Percentiles rank a stretch among this genome's conserved stretches.
phyloP scores from a whole-genome alignment of 176 grass and related monocot species.

The Melocanna baccifera region DNA sequence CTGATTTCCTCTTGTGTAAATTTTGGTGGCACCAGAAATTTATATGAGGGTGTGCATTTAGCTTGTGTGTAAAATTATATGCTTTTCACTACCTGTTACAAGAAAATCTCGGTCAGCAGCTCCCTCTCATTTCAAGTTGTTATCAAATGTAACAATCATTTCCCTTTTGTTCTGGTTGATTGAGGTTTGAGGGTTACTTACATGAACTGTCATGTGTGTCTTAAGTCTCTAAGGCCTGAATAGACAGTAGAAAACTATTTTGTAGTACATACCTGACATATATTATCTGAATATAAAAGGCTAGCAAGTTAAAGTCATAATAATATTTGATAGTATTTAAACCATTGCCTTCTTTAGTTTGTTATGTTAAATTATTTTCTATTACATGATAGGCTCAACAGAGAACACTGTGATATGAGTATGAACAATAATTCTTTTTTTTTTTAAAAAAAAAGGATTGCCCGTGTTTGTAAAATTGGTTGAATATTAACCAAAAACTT shows the following conservation, averaged over 20 bases:
- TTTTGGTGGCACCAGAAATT: slow-evolving; percentile 9
- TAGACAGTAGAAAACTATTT: background rate
- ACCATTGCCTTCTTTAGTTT: background rate
- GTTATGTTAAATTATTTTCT: background rate
- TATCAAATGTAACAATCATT: too few species aligned
- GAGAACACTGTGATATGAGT: background rate
- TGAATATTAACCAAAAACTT: background rate
- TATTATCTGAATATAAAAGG: background rate
- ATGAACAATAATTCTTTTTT: background rate
- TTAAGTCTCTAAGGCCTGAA: background rate
- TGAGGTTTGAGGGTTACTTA: slow-evolving; percentile 5
- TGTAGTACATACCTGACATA: background rate
- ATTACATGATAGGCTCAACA: background rate
- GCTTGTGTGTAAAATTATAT: slow-evolving; percentile 25
- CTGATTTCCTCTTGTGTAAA: slow-evolving; percentile 21
- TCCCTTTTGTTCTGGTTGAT: background rate
- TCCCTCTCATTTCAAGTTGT: background rate
- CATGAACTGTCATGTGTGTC: background rate
- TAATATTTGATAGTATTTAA: background rate
- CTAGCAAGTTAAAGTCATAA: background rate
- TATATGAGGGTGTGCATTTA: slow-evolving; percentile 17
- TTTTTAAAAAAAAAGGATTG: background rate
- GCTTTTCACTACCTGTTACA: slow-evolving; percentile 14
- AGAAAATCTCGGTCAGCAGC: background rate
- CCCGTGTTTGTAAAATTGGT: background rate